A percentile compares a stretch with the other conserved stretches of the same genome.
These are phyloP conservation scores for Melampsora americana DNA, from an alignment of 1,284 basidiomycete genomes.

Conservation along the genomic window DNA sequence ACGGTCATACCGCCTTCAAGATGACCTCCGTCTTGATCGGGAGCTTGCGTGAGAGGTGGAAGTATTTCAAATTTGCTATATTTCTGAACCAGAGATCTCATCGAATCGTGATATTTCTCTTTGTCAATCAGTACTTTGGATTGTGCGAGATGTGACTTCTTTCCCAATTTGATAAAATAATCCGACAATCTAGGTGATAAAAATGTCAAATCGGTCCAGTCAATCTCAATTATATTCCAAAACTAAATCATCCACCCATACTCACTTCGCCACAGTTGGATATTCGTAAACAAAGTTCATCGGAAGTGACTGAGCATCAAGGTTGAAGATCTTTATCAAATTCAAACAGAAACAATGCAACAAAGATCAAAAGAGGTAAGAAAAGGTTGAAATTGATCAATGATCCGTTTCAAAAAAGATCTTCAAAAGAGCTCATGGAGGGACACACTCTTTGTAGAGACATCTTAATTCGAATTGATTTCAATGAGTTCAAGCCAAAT, in stretches of 20 bases:
- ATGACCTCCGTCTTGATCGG: background rate
- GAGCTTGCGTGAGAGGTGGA: background rate
- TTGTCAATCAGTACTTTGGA: slow-evolving; percentile 22
- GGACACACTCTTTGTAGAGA: slow-evolving; percentile 59
- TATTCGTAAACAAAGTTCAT: slow-evolving; percentile 58
- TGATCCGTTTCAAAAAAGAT: slow-evolving; percentile 46
- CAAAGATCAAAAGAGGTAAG: background rate
- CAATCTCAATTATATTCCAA: too few species aligned
- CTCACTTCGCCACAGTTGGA: slow-evolving; percentile 55
- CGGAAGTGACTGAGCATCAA: slow-evolving; percentile 47
- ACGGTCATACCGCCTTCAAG: background rate
- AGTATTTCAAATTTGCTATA: slow-evolving; percentile 48
- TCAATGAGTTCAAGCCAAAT: slow-evolving; percentile 63
- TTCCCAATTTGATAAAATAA: slow-evolving; percentile 51
- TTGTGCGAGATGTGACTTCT: slow-evolving; percentile 48
- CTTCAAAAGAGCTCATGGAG: slow-evolving; percentile 50
- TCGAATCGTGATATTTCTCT: slow-evolving; percentile 53
- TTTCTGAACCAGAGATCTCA: slow-evolving; percentile 58
- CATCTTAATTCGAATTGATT: slow-evolving; percentile 62
- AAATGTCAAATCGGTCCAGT: background rate
- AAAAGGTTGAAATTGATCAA: background rate
- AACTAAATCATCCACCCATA: slow-evolving; percentile 28
- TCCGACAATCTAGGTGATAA: slow-evolving; percentile 50
- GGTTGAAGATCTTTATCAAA: slow-evolving; percentile 45
- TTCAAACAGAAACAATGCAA: slow-evolving; percentile 46